A percentile compares a stretch with the other conserved stretches of the same genome.
phyloP scores from a whole-genome alignment of 1,284 basidiomycete species.

The Cutaneotrichosporon cutaneum region DNA sequence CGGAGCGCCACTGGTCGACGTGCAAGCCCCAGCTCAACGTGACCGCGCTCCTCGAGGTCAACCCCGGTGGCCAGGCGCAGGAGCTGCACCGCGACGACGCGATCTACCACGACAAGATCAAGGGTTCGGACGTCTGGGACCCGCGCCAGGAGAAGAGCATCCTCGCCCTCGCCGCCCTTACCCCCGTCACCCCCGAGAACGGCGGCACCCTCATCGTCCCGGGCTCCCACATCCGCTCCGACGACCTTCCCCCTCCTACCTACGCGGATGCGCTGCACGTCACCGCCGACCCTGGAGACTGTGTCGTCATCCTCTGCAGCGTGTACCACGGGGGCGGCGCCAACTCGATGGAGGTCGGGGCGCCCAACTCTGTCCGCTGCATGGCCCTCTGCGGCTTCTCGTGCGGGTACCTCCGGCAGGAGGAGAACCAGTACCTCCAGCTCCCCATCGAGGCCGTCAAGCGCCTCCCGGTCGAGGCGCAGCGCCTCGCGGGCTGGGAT shows the following conservation, averaged over 20 bases:
- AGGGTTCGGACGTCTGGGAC: conserved; percentile 22
- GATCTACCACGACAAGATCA: conserved; percentile 24
- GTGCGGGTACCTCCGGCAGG: conserved; percentile 25
- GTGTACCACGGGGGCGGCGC: conserved; percentile 25
- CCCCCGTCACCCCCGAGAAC: conserved; percentile 23
- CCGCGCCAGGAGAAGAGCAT: conserved; percentile 23
- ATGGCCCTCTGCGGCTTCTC: conserved; percentile 22
- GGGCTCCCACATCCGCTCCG: conserved; percentile 24
- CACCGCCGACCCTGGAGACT: conserved; percentile 23
- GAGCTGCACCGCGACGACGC: conserved; percentile 28
- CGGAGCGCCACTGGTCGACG: conserved; percentile 23
- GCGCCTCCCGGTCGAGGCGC: conserved; percentile 20
- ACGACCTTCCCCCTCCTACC: conserved; percentile 24
- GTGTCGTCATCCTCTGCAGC: conserved; percentile 24
- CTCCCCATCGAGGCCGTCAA: conserved; percentile 21
- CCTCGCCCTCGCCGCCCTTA: conserved; percentile 19
- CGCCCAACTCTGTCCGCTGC: conserved; percentile 19
- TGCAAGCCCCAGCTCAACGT: conserved; percentile 26
- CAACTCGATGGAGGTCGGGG: conserved; percentile 20
- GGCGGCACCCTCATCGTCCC: conserved; percentile 27
- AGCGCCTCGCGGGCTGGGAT: conserved; percentile 25
- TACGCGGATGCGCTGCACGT: conserved; percentile 24
- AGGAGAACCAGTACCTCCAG: conserved; percentile 30
- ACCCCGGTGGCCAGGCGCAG: conserved; percentile 24
- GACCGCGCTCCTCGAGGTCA: conserved; percentile 23